Evolutionary conservation across 2,329 filamentous ascomycete genomes (phyloP).

Genomic region (Trichophyton mentagrophytes): DNA sequence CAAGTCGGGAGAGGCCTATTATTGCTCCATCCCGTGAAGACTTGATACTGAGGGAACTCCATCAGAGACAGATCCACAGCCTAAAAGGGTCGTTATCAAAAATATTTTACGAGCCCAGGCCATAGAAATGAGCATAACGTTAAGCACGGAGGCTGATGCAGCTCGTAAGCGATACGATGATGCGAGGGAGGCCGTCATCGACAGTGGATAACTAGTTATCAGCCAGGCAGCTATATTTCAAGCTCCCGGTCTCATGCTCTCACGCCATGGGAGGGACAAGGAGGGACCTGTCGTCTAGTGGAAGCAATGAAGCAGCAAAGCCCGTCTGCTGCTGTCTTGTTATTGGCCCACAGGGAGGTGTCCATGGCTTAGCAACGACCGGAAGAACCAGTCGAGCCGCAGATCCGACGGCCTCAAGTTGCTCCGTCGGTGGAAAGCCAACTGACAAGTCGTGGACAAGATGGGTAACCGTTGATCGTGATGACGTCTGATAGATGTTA

Average conservation of each 20-base stretch:
- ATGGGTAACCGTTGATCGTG: no score
- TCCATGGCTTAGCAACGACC: not conserved
- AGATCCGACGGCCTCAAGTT: not conserved
- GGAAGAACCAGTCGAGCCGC: not conserved
- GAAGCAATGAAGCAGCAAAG: no score
- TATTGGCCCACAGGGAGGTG: not conserved
- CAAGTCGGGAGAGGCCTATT: not conserved
- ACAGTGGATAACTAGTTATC: not conserved
- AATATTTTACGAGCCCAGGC: not conserved
- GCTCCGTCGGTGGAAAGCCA: not conserved
- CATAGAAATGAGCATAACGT: not conserved
- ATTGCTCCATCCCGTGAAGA: not conserved
- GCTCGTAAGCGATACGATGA: not conserved
- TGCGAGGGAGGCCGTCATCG: not conserved
- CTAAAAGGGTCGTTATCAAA: not conserved
- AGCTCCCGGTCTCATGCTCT: not conserved
- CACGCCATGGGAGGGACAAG: not conserved
- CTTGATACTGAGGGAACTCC: not conserved
- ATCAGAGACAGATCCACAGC: not conserved
- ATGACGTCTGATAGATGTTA: no score
- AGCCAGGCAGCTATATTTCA: not conserved
- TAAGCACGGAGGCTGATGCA: not conserved
- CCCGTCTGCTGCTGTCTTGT: not conserved
- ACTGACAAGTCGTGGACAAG: no score
- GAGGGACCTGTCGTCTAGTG: no score